A percentile compares a stretch with the other conserved stretches of the same genome.
phyloP scores from a whole-genome alignment of 768 basidiomycete genomes.

The Collybiopsis luxurians region DNA sequence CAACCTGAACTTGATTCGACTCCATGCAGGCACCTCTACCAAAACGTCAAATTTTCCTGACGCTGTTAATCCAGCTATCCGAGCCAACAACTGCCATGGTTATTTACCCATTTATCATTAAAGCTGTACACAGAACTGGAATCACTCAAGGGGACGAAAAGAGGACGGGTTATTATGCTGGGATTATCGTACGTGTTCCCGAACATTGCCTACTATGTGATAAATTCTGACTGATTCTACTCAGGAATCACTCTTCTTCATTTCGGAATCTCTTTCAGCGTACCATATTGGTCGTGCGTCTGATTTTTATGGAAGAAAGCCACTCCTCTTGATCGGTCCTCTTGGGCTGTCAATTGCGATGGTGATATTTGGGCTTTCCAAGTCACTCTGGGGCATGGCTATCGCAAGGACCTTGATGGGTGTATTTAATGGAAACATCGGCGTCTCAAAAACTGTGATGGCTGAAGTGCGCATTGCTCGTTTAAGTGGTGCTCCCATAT shows the following conservation, averaged over 20 bases:
- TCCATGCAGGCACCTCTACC: constrained; percentile 26
- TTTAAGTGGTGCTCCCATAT: too few relatives aligned
- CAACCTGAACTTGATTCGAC: too few relatives aligned
- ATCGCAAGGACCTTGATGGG: neutral
- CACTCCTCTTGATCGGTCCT: constrained; percentile 41
- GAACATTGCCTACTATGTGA: neutral
- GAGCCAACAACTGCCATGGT: constrained; percentile 29
- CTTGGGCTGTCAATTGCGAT: constrained; percentile 37
- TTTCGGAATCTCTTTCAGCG: too few relatives aligned
- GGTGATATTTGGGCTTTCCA: constrained; percentile 40
- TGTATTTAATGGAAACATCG: neutral
- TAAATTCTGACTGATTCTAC: neutral
- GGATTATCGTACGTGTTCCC: constrained; percentile 13
- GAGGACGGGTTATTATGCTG: constrained; percentile 19
- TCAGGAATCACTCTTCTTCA: constrained; percentile 12
- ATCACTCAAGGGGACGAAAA: constrained; percentile 15
- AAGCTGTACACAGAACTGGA: constrained; percentile 10
- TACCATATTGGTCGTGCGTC: too few relatives aligned
- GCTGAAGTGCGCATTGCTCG: constrained; percentile 28
- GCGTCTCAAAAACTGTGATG: constrained; percentile 27
- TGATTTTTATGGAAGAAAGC: constrained; percentile 44
- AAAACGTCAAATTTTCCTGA: constrained; percentile 33
- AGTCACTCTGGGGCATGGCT: constrained; percentile 31
- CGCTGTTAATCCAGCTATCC: constrained; percentile 30
- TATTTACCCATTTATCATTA: constrained; percentile 19